Conservation (phyloP, 2,329 filamentous ascomycete genomes). For the Cercospora zeina region DNA sequence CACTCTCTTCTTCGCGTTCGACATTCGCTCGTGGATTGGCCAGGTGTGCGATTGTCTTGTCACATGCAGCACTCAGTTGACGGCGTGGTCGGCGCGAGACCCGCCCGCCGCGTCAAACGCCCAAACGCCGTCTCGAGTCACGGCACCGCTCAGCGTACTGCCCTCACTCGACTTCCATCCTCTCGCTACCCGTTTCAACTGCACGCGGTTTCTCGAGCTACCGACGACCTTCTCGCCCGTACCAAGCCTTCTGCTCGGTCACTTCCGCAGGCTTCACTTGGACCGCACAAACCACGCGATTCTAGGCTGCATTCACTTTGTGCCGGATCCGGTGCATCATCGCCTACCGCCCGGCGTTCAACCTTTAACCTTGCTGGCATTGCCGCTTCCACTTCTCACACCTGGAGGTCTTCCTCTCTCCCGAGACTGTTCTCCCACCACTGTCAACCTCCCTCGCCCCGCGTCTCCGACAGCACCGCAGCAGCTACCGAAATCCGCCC, state of each 20-base stretch:
- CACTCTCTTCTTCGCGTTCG: neutral
- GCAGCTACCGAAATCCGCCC: neutral
- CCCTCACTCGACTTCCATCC: neutral
- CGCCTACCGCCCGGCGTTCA: constrained; percentile 15
- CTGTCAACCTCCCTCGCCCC: neutral
- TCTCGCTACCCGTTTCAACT: neutral
- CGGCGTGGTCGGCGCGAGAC: neutral
- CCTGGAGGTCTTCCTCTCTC: neutral
- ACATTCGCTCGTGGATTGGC: neutral
- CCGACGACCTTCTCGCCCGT: neutral
- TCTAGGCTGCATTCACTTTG: constrained; percentile 11
- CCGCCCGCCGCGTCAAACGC: neutral
- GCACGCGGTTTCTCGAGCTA: neutral
- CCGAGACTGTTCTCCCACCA: constrained; percentile 9
- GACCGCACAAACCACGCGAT: neutral
- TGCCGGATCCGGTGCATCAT: constrained; percentile 23
- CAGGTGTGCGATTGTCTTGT: neutral
- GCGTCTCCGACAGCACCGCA: constrained; percentile 2
- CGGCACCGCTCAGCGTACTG: neutral
- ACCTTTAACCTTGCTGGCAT: constrained; percentile 26
- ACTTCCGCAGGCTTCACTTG: constrained; percentile 3
- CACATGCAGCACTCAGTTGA: neutral
- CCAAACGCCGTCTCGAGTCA: constrained; percentile 1
- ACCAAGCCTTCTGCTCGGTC: neutral
- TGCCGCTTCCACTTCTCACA: neutral